Evolutionary conservation across 2,329 filamentous ascomycete genomes (phyloP).

Genomic region (Sporothrix pseudoabietina): DNA sequence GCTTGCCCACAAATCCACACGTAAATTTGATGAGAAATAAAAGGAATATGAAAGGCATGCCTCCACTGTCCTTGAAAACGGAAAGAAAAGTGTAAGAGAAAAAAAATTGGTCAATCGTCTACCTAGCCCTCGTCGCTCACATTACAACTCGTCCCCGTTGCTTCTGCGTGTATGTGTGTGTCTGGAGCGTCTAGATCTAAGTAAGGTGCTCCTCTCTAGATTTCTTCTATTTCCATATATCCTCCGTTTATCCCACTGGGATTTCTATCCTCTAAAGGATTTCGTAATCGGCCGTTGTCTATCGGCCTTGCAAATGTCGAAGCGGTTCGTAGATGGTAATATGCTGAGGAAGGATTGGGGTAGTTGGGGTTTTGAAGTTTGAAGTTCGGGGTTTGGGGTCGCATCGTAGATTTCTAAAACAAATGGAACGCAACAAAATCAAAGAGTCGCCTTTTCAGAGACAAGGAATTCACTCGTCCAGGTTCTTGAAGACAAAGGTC

Average conservation of each 20-base stretch:
- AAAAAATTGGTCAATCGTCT: conserved; percentile 1
- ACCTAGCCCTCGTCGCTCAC: background rate
- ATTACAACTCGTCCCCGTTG: conserved; percentile 14
- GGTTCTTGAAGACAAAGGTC: conserved; percentile 66
- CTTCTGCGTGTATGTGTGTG: too few species aligned
- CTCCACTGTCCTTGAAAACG: background rate
- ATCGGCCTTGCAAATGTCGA: conserved; percentile 12
- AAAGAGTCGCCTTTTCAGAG: background rate
- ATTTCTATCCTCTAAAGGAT: conserved; percentile 12
- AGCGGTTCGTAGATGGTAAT: background rate
- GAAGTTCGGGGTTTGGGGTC: background rate
- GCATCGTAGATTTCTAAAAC: background rate
- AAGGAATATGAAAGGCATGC: background rate
- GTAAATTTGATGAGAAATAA: conserved; percentile 1
- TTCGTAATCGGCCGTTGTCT: conserved; percentile 14
- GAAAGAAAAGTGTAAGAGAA: background rate
- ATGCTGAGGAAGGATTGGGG: background rate
- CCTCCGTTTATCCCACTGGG: background rate
- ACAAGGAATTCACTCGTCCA: conserved; percentile 41
- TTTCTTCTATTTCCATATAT: background rate
- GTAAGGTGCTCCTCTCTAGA: background rate
- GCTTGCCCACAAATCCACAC: conserved; percentile 6
- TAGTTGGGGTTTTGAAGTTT: background rate
- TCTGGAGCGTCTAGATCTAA: conserved; percentile 1
- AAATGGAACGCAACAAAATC: conserved; percentile 4